Conservation (phyloP, 192 early-diverging fungal genomes). For the Funneliformis geosporum region DNA sequence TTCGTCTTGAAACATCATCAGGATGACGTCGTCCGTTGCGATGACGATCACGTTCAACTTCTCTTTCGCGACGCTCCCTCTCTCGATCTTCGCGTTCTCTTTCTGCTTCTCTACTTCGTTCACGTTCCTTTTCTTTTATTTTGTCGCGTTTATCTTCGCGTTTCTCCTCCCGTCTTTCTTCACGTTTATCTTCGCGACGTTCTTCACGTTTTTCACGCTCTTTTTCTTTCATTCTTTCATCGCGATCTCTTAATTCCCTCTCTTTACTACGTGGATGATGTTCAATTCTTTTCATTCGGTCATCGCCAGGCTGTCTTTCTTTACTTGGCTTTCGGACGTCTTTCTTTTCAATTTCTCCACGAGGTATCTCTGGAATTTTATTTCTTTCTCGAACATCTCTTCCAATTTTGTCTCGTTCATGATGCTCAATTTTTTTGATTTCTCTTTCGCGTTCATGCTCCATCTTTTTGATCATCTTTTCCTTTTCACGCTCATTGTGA, state of each 20-base stretch:
- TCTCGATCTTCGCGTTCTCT: background rate
- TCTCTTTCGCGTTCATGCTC: background rate
- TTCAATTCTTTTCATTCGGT: constrained; percentile 7
- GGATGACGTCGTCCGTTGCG: background rate
- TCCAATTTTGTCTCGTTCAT: constrained; percentile 6
- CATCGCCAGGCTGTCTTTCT: background rate
- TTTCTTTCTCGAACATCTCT: background rate
- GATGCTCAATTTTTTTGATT: constrained; percentile 9
- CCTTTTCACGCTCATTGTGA: background rate
- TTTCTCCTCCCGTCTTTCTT: background rate
- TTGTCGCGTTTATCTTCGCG: background rate
- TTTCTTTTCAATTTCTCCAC: background rate
- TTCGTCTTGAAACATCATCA: background rate
- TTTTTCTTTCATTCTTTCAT: constrained; percentile 15
- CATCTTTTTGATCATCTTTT: background rate
- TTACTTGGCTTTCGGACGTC: background rate
- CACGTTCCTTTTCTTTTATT: constrained; percentile 5
- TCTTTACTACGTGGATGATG: constrained; percentile 3
- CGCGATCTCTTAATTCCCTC: constrained; percentile 1
- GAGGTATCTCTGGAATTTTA: background rate
- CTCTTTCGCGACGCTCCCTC: background rate
- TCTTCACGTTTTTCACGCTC: constrained; percentile 15
- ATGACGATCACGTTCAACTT: background rate
- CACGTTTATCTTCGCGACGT: constrained; percentile 12
- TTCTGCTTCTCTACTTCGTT: background rate